Evolutionary conservation across 2,329 filamentous ascomycete genomes (phyloP).

Genomic region (Penicillium occitanis): DNA sequence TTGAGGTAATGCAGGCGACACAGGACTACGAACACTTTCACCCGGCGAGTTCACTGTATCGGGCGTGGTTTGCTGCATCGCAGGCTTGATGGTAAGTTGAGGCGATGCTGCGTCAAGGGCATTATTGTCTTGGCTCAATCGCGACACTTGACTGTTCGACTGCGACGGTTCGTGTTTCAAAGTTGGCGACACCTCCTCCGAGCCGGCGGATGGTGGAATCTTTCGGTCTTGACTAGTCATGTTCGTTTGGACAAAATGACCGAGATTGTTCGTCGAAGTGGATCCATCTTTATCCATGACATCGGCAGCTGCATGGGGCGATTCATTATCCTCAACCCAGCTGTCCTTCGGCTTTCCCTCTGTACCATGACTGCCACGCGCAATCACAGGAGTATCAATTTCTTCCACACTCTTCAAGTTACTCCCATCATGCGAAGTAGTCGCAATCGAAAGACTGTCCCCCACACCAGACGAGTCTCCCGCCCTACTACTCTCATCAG

Average conservation of each 20-base stretch:
- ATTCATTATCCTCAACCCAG: neutral
- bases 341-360: neutral
- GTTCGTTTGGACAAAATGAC: neutral
- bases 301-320: neutral
- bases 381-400: neutral
- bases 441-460: neutral
- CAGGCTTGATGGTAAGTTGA: neutral
- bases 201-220: neutral
- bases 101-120: neutral
- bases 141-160: neutral
- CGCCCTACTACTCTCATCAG: neutral
- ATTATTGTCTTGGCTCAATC: neutral
- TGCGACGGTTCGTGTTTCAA: slow-evolving; percentile 1
- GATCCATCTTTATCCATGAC: neutral
- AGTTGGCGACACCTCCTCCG: neutral
- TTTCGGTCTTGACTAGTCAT: neutral
- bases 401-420: neutral
- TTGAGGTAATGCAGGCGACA: slow-evolving; percentile 11
- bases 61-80: neutral
- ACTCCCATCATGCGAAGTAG: neutral
- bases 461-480: neutral
- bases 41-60: neutral
- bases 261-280: neutral
- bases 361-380: neutral
- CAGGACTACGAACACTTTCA: neutral